These are phyloP conservation scores for Candida silvicultrix DNA, from an alignment of 805 yeast genomes.

Conservation along the genomic window DNA sequence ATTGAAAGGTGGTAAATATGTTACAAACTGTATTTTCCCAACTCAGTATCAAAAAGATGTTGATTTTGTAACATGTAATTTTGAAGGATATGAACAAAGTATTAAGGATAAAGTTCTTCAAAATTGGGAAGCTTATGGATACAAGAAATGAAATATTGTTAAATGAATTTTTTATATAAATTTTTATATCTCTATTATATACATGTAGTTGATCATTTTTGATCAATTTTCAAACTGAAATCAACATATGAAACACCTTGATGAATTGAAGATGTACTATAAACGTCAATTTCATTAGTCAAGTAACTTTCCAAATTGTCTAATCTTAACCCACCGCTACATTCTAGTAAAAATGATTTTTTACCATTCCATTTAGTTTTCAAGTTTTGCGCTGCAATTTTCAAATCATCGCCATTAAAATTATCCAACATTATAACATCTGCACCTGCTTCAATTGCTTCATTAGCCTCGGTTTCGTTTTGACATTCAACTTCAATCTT, in stretches of 20 bases:
- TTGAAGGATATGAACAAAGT: slow-evolving; percentile 5
- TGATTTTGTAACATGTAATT: slow-evolving; percentile 18
- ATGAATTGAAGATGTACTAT: slow-evolving; percentile 86
- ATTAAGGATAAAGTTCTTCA: slow-evolving; percentile 2
- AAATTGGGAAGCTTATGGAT: slow-evolving; percentile 9
- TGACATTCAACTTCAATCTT: slow-evolving; percentile 94
- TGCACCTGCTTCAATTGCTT: slow-evolving; percentile 93
- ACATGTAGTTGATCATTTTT: slow-evolving; percentile 6
- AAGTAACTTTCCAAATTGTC: slow-evolving; percentile 59
- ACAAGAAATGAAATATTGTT: neutral
- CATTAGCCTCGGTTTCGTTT: slow-evolving; percentile 77
- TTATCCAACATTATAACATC: slow-evolving; percentile 94
- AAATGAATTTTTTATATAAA: neutral
- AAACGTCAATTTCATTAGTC: slow-evolving; percentile 78
- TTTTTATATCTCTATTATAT: neutral
- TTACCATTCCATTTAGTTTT: slow-evolving; percentile 46
- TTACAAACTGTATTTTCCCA: slow-evolving; percentile 21
- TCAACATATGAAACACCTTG: slow-evolving; percentile 86
- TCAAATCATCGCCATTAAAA: slow-evolving; percentile 62
- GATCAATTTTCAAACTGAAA: slow-evolving; percentile 71
- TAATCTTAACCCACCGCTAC: slow-evolving; percentile 84
- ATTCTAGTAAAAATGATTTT: slow-evolving; percentile 65
- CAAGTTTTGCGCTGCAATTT: slow-evolving; percentile 55
- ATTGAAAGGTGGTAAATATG: slow-evolving; percentile 20
- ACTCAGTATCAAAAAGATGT: slow-evolving; percentile 13